Conservation (phyloP, 768 basidiomycete genomes). For the Sporobolomyces phaffii region DNA sequence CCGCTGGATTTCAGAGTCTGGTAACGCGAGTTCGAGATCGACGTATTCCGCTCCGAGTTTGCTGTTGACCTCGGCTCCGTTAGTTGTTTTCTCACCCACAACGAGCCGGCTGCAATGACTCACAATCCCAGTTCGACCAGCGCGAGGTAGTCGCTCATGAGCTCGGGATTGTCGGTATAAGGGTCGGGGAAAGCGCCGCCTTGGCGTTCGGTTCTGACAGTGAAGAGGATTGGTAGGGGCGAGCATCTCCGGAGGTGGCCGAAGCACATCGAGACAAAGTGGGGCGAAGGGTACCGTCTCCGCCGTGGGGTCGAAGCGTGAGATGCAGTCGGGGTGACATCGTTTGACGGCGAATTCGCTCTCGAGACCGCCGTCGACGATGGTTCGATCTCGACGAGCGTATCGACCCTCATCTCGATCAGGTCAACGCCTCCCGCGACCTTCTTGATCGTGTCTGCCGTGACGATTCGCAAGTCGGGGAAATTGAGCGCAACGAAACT, state of each 20-base stretch:
- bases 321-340: neutral
- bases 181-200: constrained; percentile 83
- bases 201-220: constrained; percentile 75
- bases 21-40: constrained; percentile 78
- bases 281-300: constrained; percentile 18
- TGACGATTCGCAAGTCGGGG: constrained; percentile 24
- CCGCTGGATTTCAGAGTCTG: constrained; percentile 65
- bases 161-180: constrained; percentile 60
- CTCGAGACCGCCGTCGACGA: neutral
- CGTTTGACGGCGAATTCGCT: neutral
- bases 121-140: constrained; percentile 60
- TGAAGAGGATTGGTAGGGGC: constrained; percentile 79
- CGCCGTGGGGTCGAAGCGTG: neutral
- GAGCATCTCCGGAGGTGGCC: constrained; percentile 68
- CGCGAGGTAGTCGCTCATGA: constrained; percentile 62
- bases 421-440: constrained; percentile 69
- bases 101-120: too few relatives aligned
- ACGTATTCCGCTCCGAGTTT: constrained; percentile 82
- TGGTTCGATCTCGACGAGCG: constrained; percentile 31
- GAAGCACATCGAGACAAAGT: constrained; percentile 72
- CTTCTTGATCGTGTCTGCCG: constrained; percentile 43
- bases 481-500: constrained; percentile 36
- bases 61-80: too few relatives aligned
- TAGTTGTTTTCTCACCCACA: too few relatives aligned
- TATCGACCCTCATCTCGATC: constrained; percentile 80